Conservation (phyloP, 2,329 filamentous ascomycete species). For the Cordyceps javanica region DNA sequence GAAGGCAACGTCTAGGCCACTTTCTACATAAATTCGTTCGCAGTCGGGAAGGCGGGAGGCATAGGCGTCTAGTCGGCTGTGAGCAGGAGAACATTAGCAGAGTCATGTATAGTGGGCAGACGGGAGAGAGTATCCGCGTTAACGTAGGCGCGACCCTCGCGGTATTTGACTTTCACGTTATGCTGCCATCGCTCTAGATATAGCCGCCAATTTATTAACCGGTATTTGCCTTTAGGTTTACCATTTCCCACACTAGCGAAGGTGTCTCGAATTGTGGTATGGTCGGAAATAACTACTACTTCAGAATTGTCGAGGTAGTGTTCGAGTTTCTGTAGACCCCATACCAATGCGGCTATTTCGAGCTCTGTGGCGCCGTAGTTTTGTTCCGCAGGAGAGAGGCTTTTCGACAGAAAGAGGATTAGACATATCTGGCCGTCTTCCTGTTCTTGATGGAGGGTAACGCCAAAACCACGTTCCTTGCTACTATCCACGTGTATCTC, state of each 20-base stretch:
- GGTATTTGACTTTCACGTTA: not conserved
- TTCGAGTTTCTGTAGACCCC: not conserved
- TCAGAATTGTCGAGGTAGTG: not conserved
- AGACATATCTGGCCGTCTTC: not conserved
- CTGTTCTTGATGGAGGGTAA: not conserved
- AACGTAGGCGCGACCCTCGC: not conserved
- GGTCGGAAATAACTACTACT: not conserved
- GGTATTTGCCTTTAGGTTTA: not conserved
- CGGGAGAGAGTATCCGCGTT: not conserved
- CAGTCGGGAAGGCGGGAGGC: too few relatives aligned
- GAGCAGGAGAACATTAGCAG: not conserved
- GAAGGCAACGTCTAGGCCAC: not conserved
- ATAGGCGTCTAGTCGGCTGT: too few relatives aligned
- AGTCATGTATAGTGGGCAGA: not conserved
- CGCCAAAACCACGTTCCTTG: not conserved
- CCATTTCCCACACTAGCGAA: not conserved
- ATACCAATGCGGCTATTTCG: not conserved
- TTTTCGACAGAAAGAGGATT: not conserved
- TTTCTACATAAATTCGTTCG: too few relatives aligned
- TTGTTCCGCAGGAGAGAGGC: not conserved
- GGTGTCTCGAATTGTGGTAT: not conserved
- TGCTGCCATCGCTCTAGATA: not conserved
- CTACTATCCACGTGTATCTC: not conserved
- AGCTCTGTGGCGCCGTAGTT: not conserved
- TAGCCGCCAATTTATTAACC: not conserved